phyloP scores from a whole-genome alignment of 2,329 filamentous ascomycete species.

The Aspergillus flavus region DNA sequence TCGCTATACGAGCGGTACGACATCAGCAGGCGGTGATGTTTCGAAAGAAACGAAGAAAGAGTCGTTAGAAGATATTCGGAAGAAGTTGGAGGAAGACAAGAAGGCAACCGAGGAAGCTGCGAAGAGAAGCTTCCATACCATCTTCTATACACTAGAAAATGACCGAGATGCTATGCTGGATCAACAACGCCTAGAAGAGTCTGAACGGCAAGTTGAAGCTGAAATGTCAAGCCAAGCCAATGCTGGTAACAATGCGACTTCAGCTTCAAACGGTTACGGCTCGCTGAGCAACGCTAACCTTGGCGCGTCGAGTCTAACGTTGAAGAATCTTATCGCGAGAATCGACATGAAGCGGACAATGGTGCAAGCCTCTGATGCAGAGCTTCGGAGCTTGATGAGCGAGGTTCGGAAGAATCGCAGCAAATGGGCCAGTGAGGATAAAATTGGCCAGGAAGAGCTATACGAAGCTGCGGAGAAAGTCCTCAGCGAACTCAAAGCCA shows the following conservation, averaged over 20 bases:
- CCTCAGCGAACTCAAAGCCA: conserved; percentile 92
- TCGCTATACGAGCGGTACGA: conserved; percentile 67
- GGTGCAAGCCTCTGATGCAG: conserved; percentile 89
- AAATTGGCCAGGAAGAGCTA: conserved; percentile 94
- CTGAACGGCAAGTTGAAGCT: conserved; percentile 92
- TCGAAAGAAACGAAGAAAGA: conserved; percentile 61
- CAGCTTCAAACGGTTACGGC: conserved; percentile 70
- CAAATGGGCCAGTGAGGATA: conserved; percentile 98
- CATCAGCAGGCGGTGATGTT: conserved; percentile 63
- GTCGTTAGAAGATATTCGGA: conserved; percentile 83
- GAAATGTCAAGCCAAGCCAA: conserved; percentile 74
- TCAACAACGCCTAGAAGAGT: conserved; percentile 94
- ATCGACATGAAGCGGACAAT: conserved; percentile 91
- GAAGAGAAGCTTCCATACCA: conserved; percentile 85
- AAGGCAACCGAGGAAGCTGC: conserved; percentile 88
- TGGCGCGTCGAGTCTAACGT: conserved; percentile 89
- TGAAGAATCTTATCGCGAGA: conserved; percentile 94
- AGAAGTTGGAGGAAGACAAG: conserved; percentile 89
- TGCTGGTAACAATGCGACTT: conserved; percentile 58
- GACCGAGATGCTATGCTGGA: conserved; percentile 96
- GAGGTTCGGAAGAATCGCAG: conserved; percentile 97
- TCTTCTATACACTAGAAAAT: conserved; percentile 94
- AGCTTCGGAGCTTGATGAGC: conserved; percentile 89
- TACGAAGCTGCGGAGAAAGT: conserved; percentile 98
- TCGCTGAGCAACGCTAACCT: conserved; percentile 92